phyloP scores from a whole-genome alignment of 1,139 yeast species.

The Diutina pseudorugosa region DNA sequence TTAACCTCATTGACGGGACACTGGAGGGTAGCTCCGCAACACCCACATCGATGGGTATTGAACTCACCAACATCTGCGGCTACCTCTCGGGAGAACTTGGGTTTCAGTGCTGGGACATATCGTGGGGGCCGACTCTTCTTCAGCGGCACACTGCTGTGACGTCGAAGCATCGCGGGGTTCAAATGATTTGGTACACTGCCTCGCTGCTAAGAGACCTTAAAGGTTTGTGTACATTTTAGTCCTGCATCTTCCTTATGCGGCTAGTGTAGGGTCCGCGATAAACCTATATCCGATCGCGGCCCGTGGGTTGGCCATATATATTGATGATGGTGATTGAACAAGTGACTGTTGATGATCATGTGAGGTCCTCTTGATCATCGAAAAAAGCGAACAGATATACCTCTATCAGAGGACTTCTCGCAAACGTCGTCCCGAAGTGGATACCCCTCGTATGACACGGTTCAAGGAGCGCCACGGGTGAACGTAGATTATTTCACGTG shows the following conservation, averaged over 20 bases:
- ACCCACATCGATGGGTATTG: slow-evolving; percentile 19
- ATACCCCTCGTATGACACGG: too few relatives aligned
- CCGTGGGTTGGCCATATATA: neutral
- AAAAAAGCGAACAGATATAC: too few relatives aligned
- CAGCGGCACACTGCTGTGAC: neutral
- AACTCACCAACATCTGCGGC: slow-evolving; percentile 10
- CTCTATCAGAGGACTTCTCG: too few relatives aligned
- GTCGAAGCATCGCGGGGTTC: neutral
- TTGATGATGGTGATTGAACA: too few relatives aligned
- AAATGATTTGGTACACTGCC: neutral
- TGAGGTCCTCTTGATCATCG: too few relatives aligned
- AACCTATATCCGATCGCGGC: neutral
- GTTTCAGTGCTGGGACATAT: slow-evolving; percentile 8
- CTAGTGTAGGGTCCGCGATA: neutral
- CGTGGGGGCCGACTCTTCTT: slow-evolving; percentile 1
- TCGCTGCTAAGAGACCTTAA: neutral
- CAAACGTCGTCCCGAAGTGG: too few relatives aligned
- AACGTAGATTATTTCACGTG: neutral
- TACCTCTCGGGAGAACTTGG: slow-evolving; percentile 6
- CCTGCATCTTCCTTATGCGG: neutral
- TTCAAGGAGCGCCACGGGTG: too few relatives aligned
- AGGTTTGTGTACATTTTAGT: neutral
- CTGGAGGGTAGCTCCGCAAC: slow-evolving; percentile 53
- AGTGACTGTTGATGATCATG: too few relatives aligned
- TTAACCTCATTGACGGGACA: slow-evolving; percentile 47